Evolutionary conservation across 2,329 filamentous ascomycete species (phyloP), one percentile per base, ranked within the genome.

Genomic region (Hypocrella siamensis): DNA sequence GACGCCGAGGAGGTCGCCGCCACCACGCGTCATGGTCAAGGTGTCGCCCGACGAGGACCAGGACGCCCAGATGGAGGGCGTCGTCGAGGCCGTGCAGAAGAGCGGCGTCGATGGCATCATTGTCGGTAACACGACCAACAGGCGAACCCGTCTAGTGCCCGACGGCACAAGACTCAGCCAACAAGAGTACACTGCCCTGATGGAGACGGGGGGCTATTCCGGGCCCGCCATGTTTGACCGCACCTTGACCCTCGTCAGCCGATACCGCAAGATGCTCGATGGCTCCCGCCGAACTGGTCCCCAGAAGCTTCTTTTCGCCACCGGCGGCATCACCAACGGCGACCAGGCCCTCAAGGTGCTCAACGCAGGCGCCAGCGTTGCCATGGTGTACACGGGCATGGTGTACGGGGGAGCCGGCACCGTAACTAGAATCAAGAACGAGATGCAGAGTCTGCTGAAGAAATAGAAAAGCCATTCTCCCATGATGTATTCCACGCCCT

Each of bases 61-160:
- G 15, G 75, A 85, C 32, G 63, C 75, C 34, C 85, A 98, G 51
- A 72, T 98, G 38, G 69, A 77, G 26, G 90, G 86, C 7, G 93
- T 98, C 34, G 88, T 84, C 38, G 72, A 85, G 43, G 86, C 86
- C 0, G 76, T 93, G 10, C 79, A 75, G 63, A 64, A 65, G 42
- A 84, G 81, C 37, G 86, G 86, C 6, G 86, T 96, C 2, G 86
- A 94, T 45, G 90, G 90, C 18, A 75, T 98, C 22, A 94, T 98
- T 39, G 88, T 98, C 4, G 90, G 88, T 9, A 98, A 98, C 61
- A 98, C 90, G 0, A 98, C 90, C 3, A 93, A 90, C 57, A 71
- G 77, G 41, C 69, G 90, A 27, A 69, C 76, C 0, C 76, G 75
- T 4, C 60, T 86, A 3, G 51, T 88, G 1, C 79, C 85, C 0